These are phyloP conservation scores for Cercospora sojina DNA, from an alignment of 2,329 filamentous ascomycete species.

Conservation along the genomic window DNA sequence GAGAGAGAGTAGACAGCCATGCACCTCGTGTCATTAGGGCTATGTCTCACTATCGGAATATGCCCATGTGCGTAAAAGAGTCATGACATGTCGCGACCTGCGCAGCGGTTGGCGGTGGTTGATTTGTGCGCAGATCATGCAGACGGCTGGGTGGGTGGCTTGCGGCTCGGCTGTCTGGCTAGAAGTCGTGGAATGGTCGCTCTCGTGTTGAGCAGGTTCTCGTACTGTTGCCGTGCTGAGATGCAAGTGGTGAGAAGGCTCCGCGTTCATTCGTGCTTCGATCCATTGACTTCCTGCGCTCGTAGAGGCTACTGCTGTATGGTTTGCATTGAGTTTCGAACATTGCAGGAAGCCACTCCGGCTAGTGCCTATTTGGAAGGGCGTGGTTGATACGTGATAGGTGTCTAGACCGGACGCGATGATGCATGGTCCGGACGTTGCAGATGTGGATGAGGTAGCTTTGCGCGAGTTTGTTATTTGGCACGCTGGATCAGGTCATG, in stretches of 20 bases:
- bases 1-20: too few relatives aligned
- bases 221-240: neutral
- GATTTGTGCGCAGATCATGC: neutral
- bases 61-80: too few relatives aligned
- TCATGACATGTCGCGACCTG: neutral
- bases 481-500: neutral
- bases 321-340: conserved; percentile 3
- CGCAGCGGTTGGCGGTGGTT: neutral
- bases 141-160: neutral
- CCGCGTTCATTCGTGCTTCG: neutral
- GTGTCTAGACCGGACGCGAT: neutral
- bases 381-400: neutral
- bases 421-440: neutral
- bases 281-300: conserved; percentile 3
- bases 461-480: neutral
- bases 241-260: neutral
- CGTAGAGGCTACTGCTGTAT: neutral
- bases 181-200: neutral
- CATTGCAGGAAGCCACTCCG: neutral
- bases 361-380: neutral
- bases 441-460: neutral
- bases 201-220: neutral
- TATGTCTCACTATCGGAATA: too few relatives aligned
- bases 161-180: neutral
- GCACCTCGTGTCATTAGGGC: too few relatives aligned